Percentiles rank a stretch among this genome's conserved stretches.
phyloP scores from a whole-genome alignment of 345 rosid species.

The Camelina sativa region DNA sequence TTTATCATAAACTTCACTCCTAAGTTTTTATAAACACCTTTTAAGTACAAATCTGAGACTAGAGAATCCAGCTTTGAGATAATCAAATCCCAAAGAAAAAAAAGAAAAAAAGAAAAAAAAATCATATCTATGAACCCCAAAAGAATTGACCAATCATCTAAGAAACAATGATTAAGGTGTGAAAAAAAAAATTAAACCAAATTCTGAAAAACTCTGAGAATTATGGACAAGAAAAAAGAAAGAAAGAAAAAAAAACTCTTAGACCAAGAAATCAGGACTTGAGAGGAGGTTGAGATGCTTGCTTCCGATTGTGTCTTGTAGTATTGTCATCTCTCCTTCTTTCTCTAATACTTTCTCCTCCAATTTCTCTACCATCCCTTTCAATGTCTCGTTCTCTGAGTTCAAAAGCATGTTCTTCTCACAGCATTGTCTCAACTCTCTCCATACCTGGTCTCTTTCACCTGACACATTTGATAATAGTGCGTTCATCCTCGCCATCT shows the following conservation, averaged over 20 bases:
- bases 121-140: conserved; percentile 23
- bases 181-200: conserved; percentile 1
- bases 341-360: conserved; percentile 82
- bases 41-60: conserved; percentile 45
- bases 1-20: not conserved
- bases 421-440: conserved; percentile 71
- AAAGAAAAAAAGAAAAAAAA: not conserved
- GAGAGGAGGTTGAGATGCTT: conserved; percentile 64
- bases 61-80: conserved; percentile 2
- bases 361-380: conserved; percentile 67
- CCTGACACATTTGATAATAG: conserved; percentile 68
- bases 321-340: conserved; percentile 92
- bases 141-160: conserved; percentile 12
- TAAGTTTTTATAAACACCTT: not conserved
- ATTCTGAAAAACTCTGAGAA: not conserved
- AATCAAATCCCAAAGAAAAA: not conserved
- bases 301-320: conserved; percentile 69
- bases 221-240: conserved; percentile 16
- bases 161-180: conserved; percentile 10
- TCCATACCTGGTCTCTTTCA: conserved; percentile 90
- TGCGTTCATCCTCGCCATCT: conserved; percentile 52
- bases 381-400: conserved; percentile 66
- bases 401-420: conserved; percentile 88
- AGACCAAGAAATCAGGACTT: conserved; percentile 52
- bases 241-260: conserved; percentile 39